Evolutionary conservation across 1,284 basidiomycete species (phyloP).

Genomic region (Schizopora paradoxa): DNA sequence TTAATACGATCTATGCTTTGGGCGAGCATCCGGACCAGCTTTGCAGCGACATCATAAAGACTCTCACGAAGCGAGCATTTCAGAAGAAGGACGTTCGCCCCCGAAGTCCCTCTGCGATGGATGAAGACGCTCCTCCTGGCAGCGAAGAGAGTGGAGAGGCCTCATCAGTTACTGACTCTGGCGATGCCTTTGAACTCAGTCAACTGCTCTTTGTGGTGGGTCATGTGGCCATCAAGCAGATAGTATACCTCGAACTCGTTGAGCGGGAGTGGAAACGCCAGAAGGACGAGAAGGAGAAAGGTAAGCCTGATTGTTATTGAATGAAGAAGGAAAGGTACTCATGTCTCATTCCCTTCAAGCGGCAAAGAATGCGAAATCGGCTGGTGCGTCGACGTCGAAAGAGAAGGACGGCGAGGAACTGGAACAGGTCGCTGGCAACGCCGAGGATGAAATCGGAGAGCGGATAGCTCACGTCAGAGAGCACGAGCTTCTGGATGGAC

Average conservation of each 20-base stretch:
- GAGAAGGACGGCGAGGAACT: constrained; percentile 82
- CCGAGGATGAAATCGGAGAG: constrained; percentile 97
- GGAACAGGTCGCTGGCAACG: constrained; percentile 95
- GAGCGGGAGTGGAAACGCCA: constrained; percentile 96
- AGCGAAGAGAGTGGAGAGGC: constrained; percentile 16
- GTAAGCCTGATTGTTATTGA: constrained; percentile 36
- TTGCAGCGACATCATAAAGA: constrained; percentile 80
- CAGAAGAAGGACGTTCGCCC: constrained; percentile 21
- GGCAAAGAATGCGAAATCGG: constrained; percentile 52
- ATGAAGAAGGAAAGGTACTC: not conserved
- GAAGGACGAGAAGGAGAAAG: constrained; percentile 83
- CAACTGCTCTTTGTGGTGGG: constrained; percentile 94
- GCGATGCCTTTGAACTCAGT: constrained; percentile 81
- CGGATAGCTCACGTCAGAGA: constrained; percentile 81
- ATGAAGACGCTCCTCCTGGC: constrained; percentile 36
- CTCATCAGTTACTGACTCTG: constrained; percentile 39
- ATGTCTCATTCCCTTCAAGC: constrained; percentile 11
- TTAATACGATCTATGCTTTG: constrained; percentile 94
- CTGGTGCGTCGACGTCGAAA: constrained; percentile 29
- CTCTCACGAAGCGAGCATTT: constrained; percentile 75
- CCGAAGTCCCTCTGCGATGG: constrained; percentile 46
- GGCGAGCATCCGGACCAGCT: constrained; percentile 91
- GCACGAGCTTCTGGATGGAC: constrained; percentile 82
- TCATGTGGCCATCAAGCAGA: constrained; percentile 96
- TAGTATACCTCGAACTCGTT: constrained; percentile 95